A percentile compares a stretch with the other conserved stretches of the same genome.
These are phyloP conservation scores for Scalesia atractyloides DNA, from an alignment of 129 eudicot genomes.

Conservation along the genomic window DNA sequence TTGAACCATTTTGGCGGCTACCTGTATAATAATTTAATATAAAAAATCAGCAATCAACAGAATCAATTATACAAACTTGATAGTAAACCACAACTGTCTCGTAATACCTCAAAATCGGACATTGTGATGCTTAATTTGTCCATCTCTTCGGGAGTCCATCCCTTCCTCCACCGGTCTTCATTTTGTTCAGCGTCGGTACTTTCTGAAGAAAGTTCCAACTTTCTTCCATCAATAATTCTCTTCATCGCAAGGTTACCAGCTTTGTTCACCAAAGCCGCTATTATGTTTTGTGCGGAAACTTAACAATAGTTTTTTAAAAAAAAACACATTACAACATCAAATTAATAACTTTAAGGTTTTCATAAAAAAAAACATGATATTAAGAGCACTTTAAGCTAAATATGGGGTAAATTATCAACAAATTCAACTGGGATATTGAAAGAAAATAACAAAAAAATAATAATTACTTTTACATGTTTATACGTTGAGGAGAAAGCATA, in stretches of 20 bases:
- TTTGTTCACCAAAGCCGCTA: slow-evolving; percentile 48
- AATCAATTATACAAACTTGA: not conserved
- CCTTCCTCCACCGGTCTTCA: slow-evolving; percentile 57
- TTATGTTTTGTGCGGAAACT: too few relatives aligned
- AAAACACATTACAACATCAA: too few relatives aligned
- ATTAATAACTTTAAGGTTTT: too few relatives aligned
- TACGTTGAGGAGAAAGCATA: too few relatives aligned
- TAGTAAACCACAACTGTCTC: not conserved
- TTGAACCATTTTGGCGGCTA: slow-evolving; percentile 54
- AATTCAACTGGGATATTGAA: too few relatives aligned
- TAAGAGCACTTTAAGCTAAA: too few relatives aligned
- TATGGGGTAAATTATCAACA: too few relatives aligned
- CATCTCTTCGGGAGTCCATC: slow-evolving; percentile 65
- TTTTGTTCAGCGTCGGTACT: not conserved
- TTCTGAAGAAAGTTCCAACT: slow-evolving; percentile 33
- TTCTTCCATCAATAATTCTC: slow-evolving; percentile 52
- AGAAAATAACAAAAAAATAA: too few relatives aligned
- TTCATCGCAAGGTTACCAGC: slow-evolving; percentile 68
- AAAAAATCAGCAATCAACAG: not conserved
- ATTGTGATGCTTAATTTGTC: slow-evolving; percentile 52
- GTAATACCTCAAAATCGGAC: slow-evolving; percentile 56
- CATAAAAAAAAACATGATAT: too few relatives aligned
- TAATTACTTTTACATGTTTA: too few relatives aligned
- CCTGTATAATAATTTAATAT: slow-evolving; percentile 26
- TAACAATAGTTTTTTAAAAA: too few relatives aligned